phyloP scores from a whole-genome alignment of 345 rosid genomes.

The Citrus sp. region DNA sequence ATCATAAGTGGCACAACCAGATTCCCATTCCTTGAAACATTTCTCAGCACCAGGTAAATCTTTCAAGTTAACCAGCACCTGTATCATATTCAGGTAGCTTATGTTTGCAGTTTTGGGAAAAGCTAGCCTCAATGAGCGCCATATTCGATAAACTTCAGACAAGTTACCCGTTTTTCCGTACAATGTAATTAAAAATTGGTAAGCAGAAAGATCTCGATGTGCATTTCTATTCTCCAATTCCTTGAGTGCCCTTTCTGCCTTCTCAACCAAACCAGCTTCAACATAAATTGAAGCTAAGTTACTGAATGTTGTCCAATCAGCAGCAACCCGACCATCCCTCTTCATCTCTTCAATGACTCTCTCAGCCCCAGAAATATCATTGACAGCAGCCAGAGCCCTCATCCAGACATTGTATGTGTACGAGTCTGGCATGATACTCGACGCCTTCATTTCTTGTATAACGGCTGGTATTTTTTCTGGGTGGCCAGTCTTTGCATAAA shows the following conservation, averaged over 20 bases:
- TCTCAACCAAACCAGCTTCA: constrained; percentile 58
- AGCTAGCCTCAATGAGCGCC: constrained; percentile 92
- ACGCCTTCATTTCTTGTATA: constrained; percentile 84
- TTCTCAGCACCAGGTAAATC: constrained; percentile 93
- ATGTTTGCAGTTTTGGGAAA: constrained; percentile 67
- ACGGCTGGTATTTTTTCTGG: constrained; percentile 59
- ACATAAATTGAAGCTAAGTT: constrained; percentile 81
- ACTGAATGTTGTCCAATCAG: constrained; percentile 93
- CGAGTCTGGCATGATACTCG: constrained; percentile 51
- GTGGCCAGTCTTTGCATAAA: constrained; percentile 61
- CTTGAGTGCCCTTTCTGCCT: constrained; percentile 76
- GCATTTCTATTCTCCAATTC: constrained; percentile 72
- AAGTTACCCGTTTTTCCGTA: constrained; percentile 68
- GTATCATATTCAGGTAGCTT: constrained; percentile 90
- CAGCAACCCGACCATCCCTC: constrained; percentile 77
- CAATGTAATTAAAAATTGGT: constrained; percentile 77
- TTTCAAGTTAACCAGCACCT: constrained; percentile 75
- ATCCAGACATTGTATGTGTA: constrained; percentile 89
- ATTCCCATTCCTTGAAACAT: constrained; percentile 85
- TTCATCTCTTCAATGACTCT: constrained; percentile 83
- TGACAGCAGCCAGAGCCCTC: constrained; percentile 78
- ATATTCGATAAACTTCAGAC: constrained; percentile 75
- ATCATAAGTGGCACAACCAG: constrained; percentile 62
- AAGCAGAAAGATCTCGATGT: constrained; percentile 52
- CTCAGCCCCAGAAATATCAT: constrained; percentile 75